Evolutionary conservation across 192 early-diverging fungal genomes (phyloP).

Genomic region (Dissophora globulifera): DNA sequence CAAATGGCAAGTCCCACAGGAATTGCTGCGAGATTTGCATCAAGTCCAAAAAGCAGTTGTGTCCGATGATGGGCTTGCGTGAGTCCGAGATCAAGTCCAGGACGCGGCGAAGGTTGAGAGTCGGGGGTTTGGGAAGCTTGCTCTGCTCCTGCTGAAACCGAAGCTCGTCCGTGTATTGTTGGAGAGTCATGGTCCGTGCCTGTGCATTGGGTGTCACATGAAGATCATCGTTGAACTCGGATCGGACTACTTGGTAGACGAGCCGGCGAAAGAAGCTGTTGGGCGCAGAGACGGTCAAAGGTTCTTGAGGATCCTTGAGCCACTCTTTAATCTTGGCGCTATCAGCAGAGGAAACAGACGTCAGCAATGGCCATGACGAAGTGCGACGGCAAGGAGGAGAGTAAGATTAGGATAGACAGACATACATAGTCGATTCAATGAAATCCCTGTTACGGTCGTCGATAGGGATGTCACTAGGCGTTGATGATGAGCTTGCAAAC

Average conservation of each 20-base stretch:
- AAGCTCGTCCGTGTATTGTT: constrained; percentile 51
- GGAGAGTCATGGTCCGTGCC: constrained; percentile 54
- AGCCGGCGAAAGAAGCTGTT: constrained; percentile 77
- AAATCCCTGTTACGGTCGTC: constrained; percentile 65
- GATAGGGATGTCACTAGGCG: constrained; percentile 53
- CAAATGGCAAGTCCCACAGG: constrained; percentile 70
- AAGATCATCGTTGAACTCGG: constrained; percentile 35
- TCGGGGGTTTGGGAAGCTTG: constrained; percentile 29
- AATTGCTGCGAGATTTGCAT: constrained; percentile 85
- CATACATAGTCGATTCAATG: constrained; percentile 58
- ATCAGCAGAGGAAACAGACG: no score
- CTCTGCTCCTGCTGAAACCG: constrained; percentile 53
- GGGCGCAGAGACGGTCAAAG: constrained; percentile 56
- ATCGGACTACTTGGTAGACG: constrained; percentile 78
- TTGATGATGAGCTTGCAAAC: neutral
- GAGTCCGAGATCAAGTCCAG: constrained; percentile 80
- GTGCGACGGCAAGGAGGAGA: neutral
- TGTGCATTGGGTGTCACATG: constrained; percentile 24
- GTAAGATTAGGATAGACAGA: neutral
- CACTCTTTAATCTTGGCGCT: constrained; percentile 52
- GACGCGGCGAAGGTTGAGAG: constrained; percentile 74
- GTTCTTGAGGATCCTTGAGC: constrained; percentile 45
- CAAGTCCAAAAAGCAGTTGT: constrained; percentile 92
- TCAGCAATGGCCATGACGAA: no score
- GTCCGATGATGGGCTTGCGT: constrained; percentile 84